Evolutionary conservation across 148 eudicot genomes (phyloP).

Genomic region (Talinum fruticosum): DNA sequence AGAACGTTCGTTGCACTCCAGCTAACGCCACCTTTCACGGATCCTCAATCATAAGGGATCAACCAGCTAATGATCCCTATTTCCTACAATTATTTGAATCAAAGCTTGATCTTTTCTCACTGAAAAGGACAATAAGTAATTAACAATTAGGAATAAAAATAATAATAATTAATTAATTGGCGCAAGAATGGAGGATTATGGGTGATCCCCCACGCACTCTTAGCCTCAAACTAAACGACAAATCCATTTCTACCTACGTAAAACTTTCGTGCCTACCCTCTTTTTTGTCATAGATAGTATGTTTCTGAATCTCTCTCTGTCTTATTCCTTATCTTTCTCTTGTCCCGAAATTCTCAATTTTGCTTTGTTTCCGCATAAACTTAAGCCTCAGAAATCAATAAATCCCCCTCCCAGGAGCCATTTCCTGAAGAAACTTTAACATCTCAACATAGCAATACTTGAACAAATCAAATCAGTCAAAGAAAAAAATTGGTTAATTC

Average conservation of each 20-base stretch:
- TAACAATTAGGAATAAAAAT: too few relatives aligned
- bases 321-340: too few relatives aligned
- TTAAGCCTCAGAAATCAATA: too few relatives aligned
- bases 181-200: background rate
- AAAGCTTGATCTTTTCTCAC: background rate
- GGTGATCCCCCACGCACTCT: background rate
- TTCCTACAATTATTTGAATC: background rate
- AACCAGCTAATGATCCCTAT: background rate
- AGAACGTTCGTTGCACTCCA: background rate
- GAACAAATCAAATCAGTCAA: background rate
- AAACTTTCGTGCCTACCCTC: background rate
- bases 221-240: background rate
- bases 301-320: background rate
- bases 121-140: background rate
- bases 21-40: background rate
- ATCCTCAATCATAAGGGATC: conserved; percentile 5
- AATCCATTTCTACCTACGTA: background rate
- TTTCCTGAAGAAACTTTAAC: too few relatives aligned
- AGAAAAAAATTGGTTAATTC: background rate
- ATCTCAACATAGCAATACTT: background rate
- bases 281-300: too few relatives aligned
- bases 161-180: background rate
- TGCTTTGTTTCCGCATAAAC: background rate
- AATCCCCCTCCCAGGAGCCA: too few relatives aligned
- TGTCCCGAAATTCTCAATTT: too few relatives aligned